Conservation (phyloP, 768 basidiomycete species). For the Kwoniella dejecticola region DNA sequence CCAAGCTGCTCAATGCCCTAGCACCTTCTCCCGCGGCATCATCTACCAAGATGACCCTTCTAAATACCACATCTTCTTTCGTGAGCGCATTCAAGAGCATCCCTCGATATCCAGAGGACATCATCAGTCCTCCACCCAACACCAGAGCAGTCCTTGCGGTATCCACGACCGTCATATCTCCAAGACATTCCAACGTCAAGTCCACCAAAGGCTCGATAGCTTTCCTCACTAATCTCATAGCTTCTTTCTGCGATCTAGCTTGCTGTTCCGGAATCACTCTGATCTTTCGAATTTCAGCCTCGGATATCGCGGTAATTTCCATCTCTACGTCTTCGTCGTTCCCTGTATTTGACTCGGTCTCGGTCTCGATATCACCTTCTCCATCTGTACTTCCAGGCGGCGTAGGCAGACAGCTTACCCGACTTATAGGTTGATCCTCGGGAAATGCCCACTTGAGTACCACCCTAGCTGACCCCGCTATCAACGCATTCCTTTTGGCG, state of each 20-base stretch:
- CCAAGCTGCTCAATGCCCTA: constrained; percentile 28
- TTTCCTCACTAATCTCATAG: constrained; percentile 31
- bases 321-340: background rate
- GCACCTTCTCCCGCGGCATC: constrained; percentile 50
- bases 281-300: background rate
- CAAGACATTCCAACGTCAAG: constrained; percentile 35
- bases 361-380: background rate
- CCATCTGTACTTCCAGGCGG: constrained; percentile 15
- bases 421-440: constrained; percentile 14
- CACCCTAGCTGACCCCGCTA: constrained; percentile 46
- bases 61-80: constrained; percentile 33
- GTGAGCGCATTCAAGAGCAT: constrained; percentile 35
- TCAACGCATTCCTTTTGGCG: constrained; percentile 42
- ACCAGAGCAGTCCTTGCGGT: constrained; percentile 32
- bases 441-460: constrained; percentile 47
- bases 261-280: too few relatives aligned
- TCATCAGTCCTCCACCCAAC: constrained; percentile 52
- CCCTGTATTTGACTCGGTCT: background rate
- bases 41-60: constrained; percentile 32
- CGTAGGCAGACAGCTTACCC: constrained; percentile 3
- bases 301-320: background rate
- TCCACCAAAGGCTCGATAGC: constrained; percentile 39
- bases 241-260: constrained; percentile 24
- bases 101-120: constrained; percentile 32
- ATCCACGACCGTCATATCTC: constrained; percentile 28